Conservation (phyloP, 2,329 filamentous ascomycete genomes). For the Phoma sp. region DNA sequence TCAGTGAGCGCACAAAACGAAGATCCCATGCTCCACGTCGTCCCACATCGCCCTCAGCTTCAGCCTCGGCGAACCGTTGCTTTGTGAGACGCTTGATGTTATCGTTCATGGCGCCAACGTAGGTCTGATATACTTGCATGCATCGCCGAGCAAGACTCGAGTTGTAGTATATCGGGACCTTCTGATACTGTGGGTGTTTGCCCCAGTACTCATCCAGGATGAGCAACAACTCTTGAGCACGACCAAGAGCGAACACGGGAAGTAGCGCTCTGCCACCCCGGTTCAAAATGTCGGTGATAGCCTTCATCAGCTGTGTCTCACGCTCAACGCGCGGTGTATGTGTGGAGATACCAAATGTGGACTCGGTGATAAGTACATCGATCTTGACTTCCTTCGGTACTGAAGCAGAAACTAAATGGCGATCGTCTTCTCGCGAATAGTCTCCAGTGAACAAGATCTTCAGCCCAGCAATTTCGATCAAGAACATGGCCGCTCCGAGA, state of each 20-base stretch:
- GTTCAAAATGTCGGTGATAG: constrained; percentile 88
- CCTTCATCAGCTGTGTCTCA: constrained; percentile 93
- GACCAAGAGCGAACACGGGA: constrained; percentile 91
- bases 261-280: constrained; percentile 90
- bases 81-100: constrained; percentile 97
- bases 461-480: constrained; percentile 94
- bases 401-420: constrained; percentile 91
- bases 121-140: constrained; percentile 99
- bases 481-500: constrained; percentile 97
- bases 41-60: constrained; percentile 74
- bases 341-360: constrained; percentile 93
- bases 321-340: constrained; percentile 89
- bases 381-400: constrained; percentile 89
- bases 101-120: constrained; percentile 98
- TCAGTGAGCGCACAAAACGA: constrained; percentile 87
- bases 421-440: constrained; percentile 93
- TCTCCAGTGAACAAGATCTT: constrained; percentile 98
- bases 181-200: constrained; percentile 85
- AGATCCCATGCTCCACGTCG: constrained; percentile 96
- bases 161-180: constrained; percentile 95
- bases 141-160: constrained; percentile 94
- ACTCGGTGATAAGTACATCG: constrained; percentile 96
- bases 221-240: constrained; percentile 90
- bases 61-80: constrained; percentile 88
- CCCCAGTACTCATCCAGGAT: constrained; percentile 98